Conservation (phyloP, 2,329 filamentous ascomycete species). For the Botrytis tulipae region DNA sequence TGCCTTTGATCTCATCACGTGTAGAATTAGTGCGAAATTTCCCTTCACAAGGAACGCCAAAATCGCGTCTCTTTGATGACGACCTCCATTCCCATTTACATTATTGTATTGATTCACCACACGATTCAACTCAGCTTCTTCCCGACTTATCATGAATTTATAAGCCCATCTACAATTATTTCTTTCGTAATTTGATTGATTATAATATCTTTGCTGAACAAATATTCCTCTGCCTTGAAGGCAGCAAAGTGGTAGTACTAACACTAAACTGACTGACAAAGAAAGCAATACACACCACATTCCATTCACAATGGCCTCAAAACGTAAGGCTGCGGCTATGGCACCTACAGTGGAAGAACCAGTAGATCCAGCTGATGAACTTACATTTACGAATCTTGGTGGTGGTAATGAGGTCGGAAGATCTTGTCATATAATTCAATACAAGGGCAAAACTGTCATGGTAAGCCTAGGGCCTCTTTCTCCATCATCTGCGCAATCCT, state of each 20-base stretch:
- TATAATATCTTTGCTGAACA: slow-evolving; percentile 6
- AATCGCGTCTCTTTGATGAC: slow-evolving; percentile 20
- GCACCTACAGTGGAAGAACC: slow-evolving; percentile 72
- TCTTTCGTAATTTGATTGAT: neutral
- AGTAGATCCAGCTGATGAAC: slow-evolving; percentile 87
- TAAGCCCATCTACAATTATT: neutral
- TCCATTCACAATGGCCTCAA: slow-evolving; percentile 72
- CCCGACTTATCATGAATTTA: neutral
- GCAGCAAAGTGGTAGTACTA: neutral
- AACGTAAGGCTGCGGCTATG: slow-evolving; percentile 82
- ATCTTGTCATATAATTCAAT: slow-evolving; percentile 96
- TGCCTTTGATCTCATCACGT: slow-evolving; percentile 15
- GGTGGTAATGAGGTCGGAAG: slow-evolving; percentile 96
- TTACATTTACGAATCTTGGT: slow-evolving; percentile 89
- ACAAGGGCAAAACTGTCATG: slow-evolving; percentile 99
- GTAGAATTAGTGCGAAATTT: slow-evolving; percentile 6
- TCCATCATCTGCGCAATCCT: neutral
- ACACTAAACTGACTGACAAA: neutral
- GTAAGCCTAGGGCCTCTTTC: slow-evolving; percentile 49
- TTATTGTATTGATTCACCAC: neutral
- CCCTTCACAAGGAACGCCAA: slow-evolving; percentile 12
- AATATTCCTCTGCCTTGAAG: slow-evolving; percentile 6
- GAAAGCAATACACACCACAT: neutral
- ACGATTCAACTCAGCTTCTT: neutral
- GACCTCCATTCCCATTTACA: neutral